A percentile compares a stretch with the other conserved stretches of the same genome.
Evolutionary conservation across 2,329 filamentous ascomycete genomes (phyloP).

Genomic region (Trichoderma sp.): DNA sequence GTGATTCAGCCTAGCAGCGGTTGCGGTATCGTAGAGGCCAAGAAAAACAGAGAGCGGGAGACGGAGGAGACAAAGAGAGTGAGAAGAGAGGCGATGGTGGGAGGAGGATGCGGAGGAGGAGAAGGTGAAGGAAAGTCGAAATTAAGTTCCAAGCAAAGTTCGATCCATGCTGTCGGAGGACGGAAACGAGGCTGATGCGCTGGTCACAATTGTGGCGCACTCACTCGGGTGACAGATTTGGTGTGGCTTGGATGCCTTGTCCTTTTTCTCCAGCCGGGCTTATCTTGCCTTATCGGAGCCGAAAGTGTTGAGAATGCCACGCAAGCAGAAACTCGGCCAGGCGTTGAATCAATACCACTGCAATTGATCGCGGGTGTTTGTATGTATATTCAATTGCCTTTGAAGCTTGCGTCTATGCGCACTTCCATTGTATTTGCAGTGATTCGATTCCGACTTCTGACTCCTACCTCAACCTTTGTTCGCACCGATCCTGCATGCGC

Average conservation of each 20-base stretch:
- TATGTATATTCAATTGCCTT: neutral
- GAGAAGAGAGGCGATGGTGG: slow-evolving; percentile 5
- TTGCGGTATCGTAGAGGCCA: slow-evolving; percentile 10
- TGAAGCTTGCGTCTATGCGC: neutral
- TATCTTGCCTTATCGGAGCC: neutral
- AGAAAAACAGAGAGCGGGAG: neutral
- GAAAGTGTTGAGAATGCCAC: slow-evolving; percentile 26
- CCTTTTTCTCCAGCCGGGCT: neutral
- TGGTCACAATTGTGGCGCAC: slow-evolving; percentile 10
- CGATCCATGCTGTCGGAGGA: neutral
- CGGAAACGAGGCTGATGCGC: slow-evolving; percentile 23
- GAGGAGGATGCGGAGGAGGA: neutral
- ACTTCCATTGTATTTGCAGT: neutral
- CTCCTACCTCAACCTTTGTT: neutral
- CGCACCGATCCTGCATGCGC: neutral
- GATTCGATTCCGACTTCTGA: neutral
- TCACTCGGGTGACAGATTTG: neutral
- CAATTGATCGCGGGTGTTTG: no score
- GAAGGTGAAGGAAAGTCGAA: slow-evolving; percentile 1
- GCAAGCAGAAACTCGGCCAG: slow-evolving; percentile 15
- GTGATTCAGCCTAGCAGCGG: slow-evolving; percentile 4
- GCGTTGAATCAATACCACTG: neutral
- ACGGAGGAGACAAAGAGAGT: neutral
- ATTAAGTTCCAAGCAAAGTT: neutral
- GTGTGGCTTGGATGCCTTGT: slow-evolving; percentile 2